Percentiles rank a stretch among this genome's conserved stretches.
phyloP scores from a whole-genome alignment of 805 yeast genomes.

The Brettanomyces anomalus region DNA sequence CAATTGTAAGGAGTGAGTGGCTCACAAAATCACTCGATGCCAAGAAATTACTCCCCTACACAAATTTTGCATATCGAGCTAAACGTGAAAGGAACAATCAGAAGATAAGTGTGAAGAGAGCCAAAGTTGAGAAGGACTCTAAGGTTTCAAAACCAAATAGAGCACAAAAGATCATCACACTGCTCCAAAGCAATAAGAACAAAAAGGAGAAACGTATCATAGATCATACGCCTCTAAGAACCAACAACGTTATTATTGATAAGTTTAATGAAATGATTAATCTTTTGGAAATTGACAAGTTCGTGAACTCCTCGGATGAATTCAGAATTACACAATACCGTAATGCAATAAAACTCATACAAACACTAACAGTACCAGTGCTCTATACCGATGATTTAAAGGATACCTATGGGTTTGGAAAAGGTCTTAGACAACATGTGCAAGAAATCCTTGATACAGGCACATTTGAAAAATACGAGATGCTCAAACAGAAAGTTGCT shows the following conservation, averaged over 20 bases:
- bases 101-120: neutral
- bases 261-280: constrained; percentile 24
- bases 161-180: neutral
- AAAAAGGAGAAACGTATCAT: neutral
- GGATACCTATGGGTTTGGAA: constrained; percentile 32
- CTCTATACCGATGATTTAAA: constrained; percentile 29
- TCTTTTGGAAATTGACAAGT: constrained; percentile 17
- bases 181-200: constrained; percentile 4
- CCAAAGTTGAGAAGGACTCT: neutral
- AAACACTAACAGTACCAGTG: constrained; percentile 21
- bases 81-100: neutral
- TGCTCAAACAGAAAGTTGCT: constrained; percentile 6
- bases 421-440: constrained; percentile 32
- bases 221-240: constrained; percentile 1
- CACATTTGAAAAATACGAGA: constrained; percentile 14
- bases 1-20: constrained; percentile 4
- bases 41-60: neutral
- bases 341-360: constrained; percentile 32
- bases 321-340: constrained; percentile 25
- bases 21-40: constrained; percentile 1
- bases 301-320: constrained; percentile 11
- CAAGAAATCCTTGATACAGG: constrained; percentile 37
- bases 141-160: neutral
- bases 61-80: neutral
- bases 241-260: constrained; percentile 24